Evolutionary conservation across 257 asterid species (phyloP).

Genomic region (Oldenlandia corymbosa): DNA sequence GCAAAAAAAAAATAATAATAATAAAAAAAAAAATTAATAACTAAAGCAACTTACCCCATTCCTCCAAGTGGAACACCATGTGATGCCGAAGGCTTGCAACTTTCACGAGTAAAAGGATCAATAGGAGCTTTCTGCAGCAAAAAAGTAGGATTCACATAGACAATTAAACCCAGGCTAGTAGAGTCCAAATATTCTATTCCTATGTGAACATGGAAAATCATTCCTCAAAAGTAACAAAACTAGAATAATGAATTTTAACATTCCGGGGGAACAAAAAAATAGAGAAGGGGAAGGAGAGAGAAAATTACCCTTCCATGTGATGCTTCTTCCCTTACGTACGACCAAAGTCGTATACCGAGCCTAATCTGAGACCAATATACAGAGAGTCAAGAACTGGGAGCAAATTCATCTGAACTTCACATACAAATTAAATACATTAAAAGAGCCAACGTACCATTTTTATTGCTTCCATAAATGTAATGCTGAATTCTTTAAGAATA

Average conservation of each 20-base stretch:
- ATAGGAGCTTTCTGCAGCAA: constrained; percentile 88
- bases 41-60: constrained; percentile 66
- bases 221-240: background rate
- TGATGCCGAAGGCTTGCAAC: constrained; percentile 94
- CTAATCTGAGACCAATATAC: constrained; percentile 47
- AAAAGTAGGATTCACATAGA: constrained; percentile 5
- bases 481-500: constrained; percentile 84
- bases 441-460: constrained; percentile 54
- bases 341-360: constrained; percentile 91
- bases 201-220: background rate
- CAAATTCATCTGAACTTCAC: background rate
- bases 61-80: constrained; percentile 99
- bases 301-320: constrained; percentile 88
- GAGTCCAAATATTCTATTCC: background rate
- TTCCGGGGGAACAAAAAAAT: no score
- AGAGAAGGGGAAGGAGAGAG: constrained; percentile 16
- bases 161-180: background rate
- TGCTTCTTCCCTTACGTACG: constrained; percentile 92
- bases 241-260: background rate
- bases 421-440: background rate
- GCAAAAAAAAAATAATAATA: background rate
- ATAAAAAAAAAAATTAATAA: no score
- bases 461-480: constrained; percentile 84
- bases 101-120: constrained; percentile 84
- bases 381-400: constrained; percentile 15